These are phyloP conservation scores for Yamadazyma conglobata DNA, from an alignment of 1,139 yeast genomes.

Conservation along the genomic window DNA sequence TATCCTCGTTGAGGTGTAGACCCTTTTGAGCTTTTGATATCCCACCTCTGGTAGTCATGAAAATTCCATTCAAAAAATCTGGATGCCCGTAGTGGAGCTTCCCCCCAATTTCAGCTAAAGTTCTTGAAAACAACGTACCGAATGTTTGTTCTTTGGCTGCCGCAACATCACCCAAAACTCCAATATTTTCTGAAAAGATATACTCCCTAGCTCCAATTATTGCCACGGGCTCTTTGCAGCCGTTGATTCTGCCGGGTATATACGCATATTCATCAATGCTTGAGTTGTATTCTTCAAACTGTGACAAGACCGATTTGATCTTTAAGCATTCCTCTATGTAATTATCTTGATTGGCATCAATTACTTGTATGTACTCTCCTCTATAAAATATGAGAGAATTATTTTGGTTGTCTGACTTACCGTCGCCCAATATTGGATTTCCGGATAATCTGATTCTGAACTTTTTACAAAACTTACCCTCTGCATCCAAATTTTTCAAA, in stretches of 20 bases:
- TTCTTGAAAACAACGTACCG: constrained; percentile 85
- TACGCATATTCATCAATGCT: constrained; percentile 36
- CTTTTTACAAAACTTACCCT: constrained; percentile 44
- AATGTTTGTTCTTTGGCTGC: constrained; percentile 94
- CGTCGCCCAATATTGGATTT: constrained; percentile 86
- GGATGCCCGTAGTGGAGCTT: constrained; percentile 92
- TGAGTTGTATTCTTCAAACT: constrained; percentile 62
- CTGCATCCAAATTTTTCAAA: constrained; percentile 33
- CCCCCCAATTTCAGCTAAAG: constrained; percentile 82
- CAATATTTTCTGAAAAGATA: constrained; percentile 81
- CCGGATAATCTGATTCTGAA: constrained; percentile 69
- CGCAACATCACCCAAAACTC: constrained; percentile 85
- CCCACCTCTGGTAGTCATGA: constrained; percentile 90
- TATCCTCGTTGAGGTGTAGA: constrained; percentile 82
- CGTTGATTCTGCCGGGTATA: constrained; percentile 35
- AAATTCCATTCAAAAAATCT: constrained; percentile 77
- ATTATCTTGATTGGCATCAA: constrained; percentile 88
- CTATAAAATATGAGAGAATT: constrained; percentile 72
- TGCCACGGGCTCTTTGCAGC: constrained; percentile 46
- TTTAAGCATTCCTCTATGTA: constrained; percentile 83
- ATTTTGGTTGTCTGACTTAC: constrained; percentile 85
- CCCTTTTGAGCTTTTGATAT: constrained; percentile 87
- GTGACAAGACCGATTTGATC: constrained; percentile 71
- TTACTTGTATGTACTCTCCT: constrained; percentile 83
- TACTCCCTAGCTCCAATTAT: constrained; percentile 87